Conservation (phyloP, 805 yeast genomes). For the Candida broadrunensis region DNA sequence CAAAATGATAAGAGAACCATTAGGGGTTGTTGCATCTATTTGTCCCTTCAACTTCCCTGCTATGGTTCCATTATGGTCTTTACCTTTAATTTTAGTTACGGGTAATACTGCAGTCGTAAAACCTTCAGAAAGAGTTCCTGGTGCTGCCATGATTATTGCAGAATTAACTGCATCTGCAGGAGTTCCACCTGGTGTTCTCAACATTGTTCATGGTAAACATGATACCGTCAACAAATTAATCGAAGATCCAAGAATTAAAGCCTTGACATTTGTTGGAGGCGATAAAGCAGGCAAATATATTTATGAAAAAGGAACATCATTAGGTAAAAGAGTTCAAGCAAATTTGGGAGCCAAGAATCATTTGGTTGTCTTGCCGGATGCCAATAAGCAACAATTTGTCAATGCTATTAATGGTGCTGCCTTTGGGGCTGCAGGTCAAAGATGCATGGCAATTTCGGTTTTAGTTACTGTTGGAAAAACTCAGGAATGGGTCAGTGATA, state of each 20-base stretch:
- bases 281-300: conserved; percentile 77
- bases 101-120: conserved; percentile 69
- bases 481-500: conserved; percentile 59
- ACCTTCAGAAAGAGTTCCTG: conserved; percentile 75
- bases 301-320: conserved; percentile 59
- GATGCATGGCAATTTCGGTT: conserved; percentile 77
- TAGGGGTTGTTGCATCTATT: conserved; percentile 75
- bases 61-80: conserved; percentile 72
- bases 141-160: conserved; percentile 71
- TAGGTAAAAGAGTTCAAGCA: conserved; percentile 75
- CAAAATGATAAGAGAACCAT: conserved; percentile 68
- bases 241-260: conserved; percentile 73
- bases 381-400: conserved; percentile 59
- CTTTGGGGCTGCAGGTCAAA: conserved; percentile 83
- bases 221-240: conserved; percentile 67
- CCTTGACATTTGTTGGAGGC: conserved; percentile 77
- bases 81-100: conserved; percentile 61
- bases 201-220: conserved; percentile 71
- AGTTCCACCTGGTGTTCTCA: conserved; percentile 69
- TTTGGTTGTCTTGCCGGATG: conserved; percentile 70
- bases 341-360: conserved; percentile 81
- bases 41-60: conserved; percentile 85
- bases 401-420: conserved; percentile 73
- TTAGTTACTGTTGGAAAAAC: conserved; percentile 70
- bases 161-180: conserved; percentile 74